phyloP scores from a whole-genome alignment of 1,284 basidiomycete species.

The Cryptococcus sp. region DNA sequence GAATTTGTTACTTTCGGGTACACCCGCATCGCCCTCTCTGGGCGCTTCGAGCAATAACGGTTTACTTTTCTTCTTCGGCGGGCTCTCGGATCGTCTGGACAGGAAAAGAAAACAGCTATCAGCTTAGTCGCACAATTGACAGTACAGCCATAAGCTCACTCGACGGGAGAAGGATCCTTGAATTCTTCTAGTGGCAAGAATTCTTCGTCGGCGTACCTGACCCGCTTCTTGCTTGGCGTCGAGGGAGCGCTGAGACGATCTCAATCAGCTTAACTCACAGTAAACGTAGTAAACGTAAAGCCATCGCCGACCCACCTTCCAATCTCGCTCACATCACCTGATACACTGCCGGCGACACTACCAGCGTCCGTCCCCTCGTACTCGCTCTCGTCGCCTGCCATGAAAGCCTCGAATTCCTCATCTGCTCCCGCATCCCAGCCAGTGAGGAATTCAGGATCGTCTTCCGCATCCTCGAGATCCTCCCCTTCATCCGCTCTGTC shows the following conservation, averaged over 20 bases:
- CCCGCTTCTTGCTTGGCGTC: conserved; percentile 39
- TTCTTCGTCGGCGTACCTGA: conserved; percentile 49
- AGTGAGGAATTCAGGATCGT: conserved; percentile 9
- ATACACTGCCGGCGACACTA: conserved; percentile 3
- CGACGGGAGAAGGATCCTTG: conserved; percentile 34
- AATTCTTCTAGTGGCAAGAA: conserved; percentile 37
- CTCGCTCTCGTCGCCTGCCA: conserved; percentile 26
- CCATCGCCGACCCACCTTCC: conserved; percentile 8
- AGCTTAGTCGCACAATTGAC: neutral
- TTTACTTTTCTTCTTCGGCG: conserved; percentile 26
- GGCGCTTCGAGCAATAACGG: conserved; percentile 24
- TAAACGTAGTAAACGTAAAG: too few species aligned
- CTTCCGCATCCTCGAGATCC: conserved; percentile 26
- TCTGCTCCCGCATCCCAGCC: conserved; percentile 30
- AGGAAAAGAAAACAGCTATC: neutral
- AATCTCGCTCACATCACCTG: neutral
- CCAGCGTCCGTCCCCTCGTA: conserved; percentile 46
- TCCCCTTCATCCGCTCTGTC: conserved; percentile 13
- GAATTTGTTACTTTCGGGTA: conserved; percentile 22
- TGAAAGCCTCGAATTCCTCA: conserved; percentile 26
- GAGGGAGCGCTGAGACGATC: conserved; percentile 24
- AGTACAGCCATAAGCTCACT: conserved; percentile 11
- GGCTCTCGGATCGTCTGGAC: conserved; percentile 7
- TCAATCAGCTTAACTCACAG: too few species aligned
- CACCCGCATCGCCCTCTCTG: conserved; percentile 12